Conservation (phyloP, 768 basidiomycete genomes). For the Xerocomellus chrysenteron region DNA sequence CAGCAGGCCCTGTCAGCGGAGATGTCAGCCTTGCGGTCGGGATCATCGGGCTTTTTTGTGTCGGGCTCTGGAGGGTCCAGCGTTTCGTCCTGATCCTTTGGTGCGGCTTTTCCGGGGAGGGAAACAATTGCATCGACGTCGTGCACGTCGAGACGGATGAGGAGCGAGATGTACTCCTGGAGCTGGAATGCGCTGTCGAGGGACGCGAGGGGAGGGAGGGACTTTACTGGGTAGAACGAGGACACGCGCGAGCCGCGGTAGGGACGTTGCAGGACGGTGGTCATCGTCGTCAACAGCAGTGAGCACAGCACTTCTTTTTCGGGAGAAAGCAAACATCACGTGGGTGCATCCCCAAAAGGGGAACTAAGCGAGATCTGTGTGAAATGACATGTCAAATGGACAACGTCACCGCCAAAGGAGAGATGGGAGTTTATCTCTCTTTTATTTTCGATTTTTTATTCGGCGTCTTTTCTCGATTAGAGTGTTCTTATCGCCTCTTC, state of each 20-base stretch:
- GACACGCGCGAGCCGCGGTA: slow-evolving; percentile 75
- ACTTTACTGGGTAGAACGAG: slow-evolving; percentile 76
- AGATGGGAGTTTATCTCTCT: background rate
- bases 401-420: slow-evolving; percentile 1
- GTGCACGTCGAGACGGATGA: slow-evolving; percentile 84
- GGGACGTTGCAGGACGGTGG: slow-evolving; percentile 56
- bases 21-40: slow-evolving; percentile 43
- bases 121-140: slow-evolving; percentile 81
- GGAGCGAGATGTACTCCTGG: slow-evolving; percentile 89
- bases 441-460: background rate
- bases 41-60: slow-evolving; percentile 29
- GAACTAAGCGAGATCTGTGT: background rate
- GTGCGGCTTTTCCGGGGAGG: slow-evolving; percentile 55
- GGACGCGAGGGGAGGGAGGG: slow-evolving; percentile 63
- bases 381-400: background rate
- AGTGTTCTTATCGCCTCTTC: slow-evolving; percentile 1
- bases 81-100: slow-evolving; percentile 27
- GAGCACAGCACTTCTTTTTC: no score
- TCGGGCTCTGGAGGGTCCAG: slow-evolving; percentile 32
- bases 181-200: slow-evolving; percentile 92
- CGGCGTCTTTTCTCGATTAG: background rate
- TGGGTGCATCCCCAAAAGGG: slow-evolving; percentile 6
- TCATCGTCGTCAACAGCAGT: background rate
- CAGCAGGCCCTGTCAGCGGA: slow-evolving; percentile 81
- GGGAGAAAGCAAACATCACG: slow-evolving; percentile 9